Evolutionary conservation across 768 basidiomycete species (phyloP).

Genomic region (Lactifluus echinatus): DNA sequence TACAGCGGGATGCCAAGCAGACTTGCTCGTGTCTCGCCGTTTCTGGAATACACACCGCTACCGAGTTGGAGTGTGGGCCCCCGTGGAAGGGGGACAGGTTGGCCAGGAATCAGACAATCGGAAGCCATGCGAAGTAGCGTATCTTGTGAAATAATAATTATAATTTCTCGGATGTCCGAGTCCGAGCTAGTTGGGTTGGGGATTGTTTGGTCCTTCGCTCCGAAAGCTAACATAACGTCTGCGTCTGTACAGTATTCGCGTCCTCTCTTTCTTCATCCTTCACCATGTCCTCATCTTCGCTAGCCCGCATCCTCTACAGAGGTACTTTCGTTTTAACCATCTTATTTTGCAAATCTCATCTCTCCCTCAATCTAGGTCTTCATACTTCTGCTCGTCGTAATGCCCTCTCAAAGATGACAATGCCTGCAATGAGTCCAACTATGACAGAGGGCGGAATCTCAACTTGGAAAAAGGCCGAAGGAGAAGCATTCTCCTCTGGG

Average conservation of each 20-base stretch:
- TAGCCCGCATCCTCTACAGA: slow-evolving; percentile 59
- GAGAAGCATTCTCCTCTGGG: slow-evolving; percentile 79
- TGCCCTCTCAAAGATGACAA: slow-evolving; percentile 81
- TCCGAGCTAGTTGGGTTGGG: slow-evolving; percentile 2
- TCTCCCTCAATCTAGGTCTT: slow-evolving; percentile 43
- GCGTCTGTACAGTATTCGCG: too few species aligned
- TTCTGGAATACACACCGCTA: slow-evolving; percentile 54
- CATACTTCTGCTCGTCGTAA: slow-evolving; percentile 71
- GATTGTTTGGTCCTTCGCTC: slow-evolving; percentile 18
- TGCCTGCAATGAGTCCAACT: slow-evolving; percentile 99
- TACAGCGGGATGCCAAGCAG: slow-evolving; percentile 55
- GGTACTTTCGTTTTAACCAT: slow-evolving; percentile 59
- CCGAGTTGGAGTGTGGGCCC: slow-evolving; percentile 53
- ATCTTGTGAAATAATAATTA: too few species aligned
- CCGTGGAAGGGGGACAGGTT: slow-evolving; percentile 53
- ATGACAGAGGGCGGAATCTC: slow-evolving; percentile 99
- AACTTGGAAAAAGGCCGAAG: slow-evolving; percentile 95
- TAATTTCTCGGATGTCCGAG: neutral
- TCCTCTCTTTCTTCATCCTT: slow-evolving; percentile 14
- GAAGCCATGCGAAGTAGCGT: slow-evolving; percentile 25
- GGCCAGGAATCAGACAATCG: slow-evolving; percentile 59
- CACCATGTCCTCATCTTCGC: slow-evolving; percentile 48
- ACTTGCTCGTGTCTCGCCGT: slow-evolving; percentile 59
- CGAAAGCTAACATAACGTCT: slow-evolving; percentile 23
- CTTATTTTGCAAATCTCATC: slow-evolving; percentile 37